phyloP scores from a whole-genome alignment of 371 early-diverging fungal species.

The Rhizopus delemar region DNA sequence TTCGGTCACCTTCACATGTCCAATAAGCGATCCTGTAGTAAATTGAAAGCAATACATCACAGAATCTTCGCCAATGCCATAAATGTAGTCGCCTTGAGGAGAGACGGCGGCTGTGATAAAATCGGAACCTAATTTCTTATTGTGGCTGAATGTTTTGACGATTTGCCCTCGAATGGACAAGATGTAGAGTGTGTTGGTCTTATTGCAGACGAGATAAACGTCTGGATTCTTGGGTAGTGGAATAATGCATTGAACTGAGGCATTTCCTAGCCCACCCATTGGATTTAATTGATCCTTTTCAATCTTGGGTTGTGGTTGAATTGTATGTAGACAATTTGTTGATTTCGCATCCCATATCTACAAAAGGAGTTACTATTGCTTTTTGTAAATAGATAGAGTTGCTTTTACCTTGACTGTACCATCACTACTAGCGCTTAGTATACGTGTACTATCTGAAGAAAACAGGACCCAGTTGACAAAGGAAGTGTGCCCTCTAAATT shows the following conservation, averaged over 20 bases:
- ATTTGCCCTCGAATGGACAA: conserved; percentile 60
- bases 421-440: conserved; percentile 84
- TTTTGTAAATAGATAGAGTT: background rate
- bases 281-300: conserved; percentile 29
- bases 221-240: conserved; percentile 56
- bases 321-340: conserved; percentile 26
- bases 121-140: conserved; percentile 49
- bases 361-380: background rate
- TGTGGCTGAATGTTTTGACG: conserved; percentile 42
- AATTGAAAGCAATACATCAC: conserved; percentile 60
- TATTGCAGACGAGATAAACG: conserved; percentile 75
- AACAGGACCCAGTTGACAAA: conserved; percentile 82
- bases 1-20: conserved; percentile 46
- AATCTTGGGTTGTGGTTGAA: conserved; percentile 26
- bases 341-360: conserved; percentile 74
- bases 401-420: conserved; percentile 77
- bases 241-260: conserved; percentile 32
- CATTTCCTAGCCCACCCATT: conserved; percentile 27
- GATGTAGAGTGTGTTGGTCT: conserved; percentile 64
- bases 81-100: conserved; percentile 75
- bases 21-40: conserved; percentile 49
- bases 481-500: conserved; percentile 87
- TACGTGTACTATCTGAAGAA: conserved; percentile 61
- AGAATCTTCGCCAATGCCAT: conserved; percentile 69
- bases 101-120: conserved; percentile 67